Base-by-base conservation (phyloP, 139 green algal genomes). In the Tetradesmus lagerheimii region DNA sequence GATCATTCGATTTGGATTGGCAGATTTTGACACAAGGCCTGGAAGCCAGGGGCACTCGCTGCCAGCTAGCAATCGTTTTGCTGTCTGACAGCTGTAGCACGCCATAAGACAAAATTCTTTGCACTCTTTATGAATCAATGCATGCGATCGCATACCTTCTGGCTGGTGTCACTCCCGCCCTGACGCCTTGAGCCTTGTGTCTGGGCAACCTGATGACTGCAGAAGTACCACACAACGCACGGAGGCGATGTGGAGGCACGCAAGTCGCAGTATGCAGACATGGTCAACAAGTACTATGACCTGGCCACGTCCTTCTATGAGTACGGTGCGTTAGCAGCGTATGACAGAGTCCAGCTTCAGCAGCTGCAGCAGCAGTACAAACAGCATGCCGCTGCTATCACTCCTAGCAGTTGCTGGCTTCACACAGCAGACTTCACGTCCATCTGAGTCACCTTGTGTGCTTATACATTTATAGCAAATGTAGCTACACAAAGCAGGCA, bases 241-340 rank as follows among this genome's bases (percentile, higher is more conserved):
- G 88, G 88, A 64, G 88, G 88, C 38, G 80, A 91, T 34, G 64
- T 91, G 20, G 88, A 74, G n/a, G 62, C 53, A 3, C 83, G 84
- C 76, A 90, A 90, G 62, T 27, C 29, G 6, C 53, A 83, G 78
- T 92, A 89, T 71, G 57, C 77, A 29, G 83, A 92, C 38, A 90
- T 90, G 89, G 84, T 90, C n/a, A 89, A 90, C 75, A 90, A 92
- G 35, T 92, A 91, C 64, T 91, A 91, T 84, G 87, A 91, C 41
- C 57, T 91, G 18, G 87, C 87, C 62, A 91, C 87, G 4, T 83
- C 79, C 5, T 91, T 91, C 41, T 91, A 91, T 34, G 87, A 91
- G 79, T 91, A 91, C 34, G 87, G 87, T 91, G 41, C 80, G 85
- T 71, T 8, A 50, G 6, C 39, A 38, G 9, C 23, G 31, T n/a